Evolutionary conservation across 345 rosid species (phyloP).

Genomic region (Camelina sativa): DNA sequence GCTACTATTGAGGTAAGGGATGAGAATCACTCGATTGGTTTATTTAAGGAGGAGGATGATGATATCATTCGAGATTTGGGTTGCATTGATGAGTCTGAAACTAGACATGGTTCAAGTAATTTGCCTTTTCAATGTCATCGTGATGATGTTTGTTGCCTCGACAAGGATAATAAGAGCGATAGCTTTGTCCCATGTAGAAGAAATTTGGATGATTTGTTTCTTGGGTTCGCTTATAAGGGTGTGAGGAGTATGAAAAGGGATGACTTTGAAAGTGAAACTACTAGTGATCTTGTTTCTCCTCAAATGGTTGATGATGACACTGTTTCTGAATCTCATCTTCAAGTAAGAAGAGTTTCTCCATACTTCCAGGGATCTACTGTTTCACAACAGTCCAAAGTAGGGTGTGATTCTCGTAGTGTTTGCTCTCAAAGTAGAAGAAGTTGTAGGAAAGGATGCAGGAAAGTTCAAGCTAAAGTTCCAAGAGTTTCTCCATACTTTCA

Average conservation of each 20-base stretch:
- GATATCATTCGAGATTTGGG: conserved; percentile 5
- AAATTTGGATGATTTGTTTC: conserved; percentile 29
- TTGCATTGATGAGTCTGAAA: conserved; percentile 4
- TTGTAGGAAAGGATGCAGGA: neutral
- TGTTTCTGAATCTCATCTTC: conserved; percentile 19
- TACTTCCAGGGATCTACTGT: conserved; percentile 21
- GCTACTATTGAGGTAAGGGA: conserved; percentile 9
- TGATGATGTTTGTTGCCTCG: conserved; percentile 2
- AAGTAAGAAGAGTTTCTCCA: conserved; percentile 36
- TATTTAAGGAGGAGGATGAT: conserved; percentile 11
- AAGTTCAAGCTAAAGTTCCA: conserved; percentile 14
- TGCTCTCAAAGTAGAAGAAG: conserved; percentile 1
- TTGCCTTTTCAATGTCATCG: conserved; percentile 12
- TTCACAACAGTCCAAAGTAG: neutral
- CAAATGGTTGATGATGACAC: conserved; percentile 4
- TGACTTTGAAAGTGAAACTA: conserved; percentile 11
- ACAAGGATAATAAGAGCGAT: conserved; percentile 8
- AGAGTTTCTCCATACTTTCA: conserved; percentile 27
- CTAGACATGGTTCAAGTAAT: conserved; percentile 1
- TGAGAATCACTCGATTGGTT: conserved; percentile 8
- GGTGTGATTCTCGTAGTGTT: conserved; percentile 19
- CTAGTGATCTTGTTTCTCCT: conserved; percentile 6
- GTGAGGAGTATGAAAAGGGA: neutral
- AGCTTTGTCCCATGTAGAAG: conserved; percentile 12
- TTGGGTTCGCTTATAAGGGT: conserved; percentile 12